Evolutionary conservation across 2,329 filamentous ascomycete species (phyloP).

Genomic region (Xylaria sp.): DNA sequence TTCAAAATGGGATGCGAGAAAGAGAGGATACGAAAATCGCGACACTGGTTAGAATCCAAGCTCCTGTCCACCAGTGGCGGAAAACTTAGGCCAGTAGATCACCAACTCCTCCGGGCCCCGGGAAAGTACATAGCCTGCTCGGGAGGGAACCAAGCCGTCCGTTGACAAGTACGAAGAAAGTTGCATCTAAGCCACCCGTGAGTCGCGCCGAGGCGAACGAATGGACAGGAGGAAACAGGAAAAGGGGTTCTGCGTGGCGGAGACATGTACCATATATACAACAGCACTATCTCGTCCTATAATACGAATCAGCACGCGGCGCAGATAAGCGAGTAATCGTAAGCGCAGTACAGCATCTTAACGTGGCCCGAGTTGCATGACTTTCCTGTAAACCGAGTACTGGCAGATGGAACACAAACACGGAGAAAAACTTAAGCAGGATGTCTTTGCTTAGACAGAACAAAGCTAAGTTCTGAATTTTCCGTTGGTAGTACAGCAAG

Average conservation of each 20-base stretch:
- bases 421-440: not conserved
- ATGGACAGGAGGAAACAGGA: not conserved
- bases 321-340: not conserved
- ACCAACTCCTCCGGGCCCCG: not conserved
- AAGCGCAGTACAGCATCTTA: not conserved
- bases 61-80: not conserved
- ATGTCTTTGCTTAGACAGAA: not conserved
- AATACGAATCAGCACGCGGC: not conserved
- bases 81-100: not conserved
- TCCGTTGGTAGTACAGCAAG: not conserved
- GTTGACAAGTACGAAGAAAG: too few relatives aligned
- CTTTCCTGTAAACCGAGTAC: not conserved
- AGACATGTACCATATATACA: not conserved
- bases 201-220: not conserved
- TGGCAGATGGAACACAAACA: not conserved
- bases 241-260: not conserved
- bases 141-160: not conserved
- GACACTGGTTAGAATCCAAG: not conserved
- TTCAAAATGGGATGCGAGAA: not conserved
- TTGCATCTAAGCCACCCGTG: not conserved
- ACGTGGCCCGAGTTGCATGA: not conserved
- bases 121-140: slow-evolving; percentile 1
- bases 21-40: not conserved
- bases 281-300: not conserved
- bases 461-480: not conserved